These are phyloP conservation scores for Eucalyptus curtisii DNA, from an alignment of 345 rosid genomes.

Conservation along the genomic window DNA sequence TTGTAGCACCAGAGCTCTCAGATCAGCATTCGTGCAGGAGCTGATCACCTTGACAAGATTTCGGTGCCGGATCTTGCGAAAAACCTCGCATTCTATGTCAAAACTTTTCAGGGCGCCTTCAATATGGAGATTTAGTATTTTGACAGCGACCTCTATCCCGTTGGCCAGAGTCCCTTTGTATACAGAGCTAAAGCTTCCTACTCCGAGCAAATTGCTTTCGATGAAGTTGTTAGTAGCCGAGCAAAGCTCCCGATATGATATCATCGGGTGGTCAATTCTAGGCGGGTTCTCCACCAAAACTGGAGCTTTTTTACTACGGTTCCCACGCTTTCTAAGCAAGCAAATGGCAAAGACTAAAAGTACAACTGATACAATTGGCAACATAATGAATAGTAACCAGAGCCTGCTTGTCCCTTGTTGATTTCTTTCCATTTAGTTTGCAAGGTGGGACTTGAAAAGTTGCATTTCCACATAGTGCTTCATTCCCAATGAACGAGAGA, in stretches of 20 bases:
- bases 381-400: neutral
- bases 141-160: neutral
- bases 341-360: neutral
- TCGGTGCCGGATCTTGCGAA: neutral
- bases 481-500: neutral
- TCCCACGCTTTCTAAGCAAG: neutral
- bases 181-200: conserved; percentile 1
- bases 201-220: neutral
- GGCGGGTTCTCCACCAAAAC: neutral
- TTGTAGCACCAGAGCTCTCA: neutral
- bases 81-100: neutral
- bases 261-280: neutral
- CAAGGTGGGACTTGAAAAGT: neutral
- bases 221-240: neutral
- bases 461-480: neutral
- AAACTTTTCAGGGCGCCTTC: neutral
- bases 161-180: neutral
- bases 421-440: neutral
- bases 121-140: neutral
- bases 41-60: conserved; percentile 4
- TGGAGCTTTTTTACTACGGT: neutral
- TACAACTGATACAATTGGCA: neutral
- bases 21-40: neutral
- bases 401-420: neutral
- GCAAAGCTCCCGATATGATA: neutral